Evolutionary conservation across 768 basidiomycete species (phyloP).

Genomic region (Suillus paluster): DNA sequence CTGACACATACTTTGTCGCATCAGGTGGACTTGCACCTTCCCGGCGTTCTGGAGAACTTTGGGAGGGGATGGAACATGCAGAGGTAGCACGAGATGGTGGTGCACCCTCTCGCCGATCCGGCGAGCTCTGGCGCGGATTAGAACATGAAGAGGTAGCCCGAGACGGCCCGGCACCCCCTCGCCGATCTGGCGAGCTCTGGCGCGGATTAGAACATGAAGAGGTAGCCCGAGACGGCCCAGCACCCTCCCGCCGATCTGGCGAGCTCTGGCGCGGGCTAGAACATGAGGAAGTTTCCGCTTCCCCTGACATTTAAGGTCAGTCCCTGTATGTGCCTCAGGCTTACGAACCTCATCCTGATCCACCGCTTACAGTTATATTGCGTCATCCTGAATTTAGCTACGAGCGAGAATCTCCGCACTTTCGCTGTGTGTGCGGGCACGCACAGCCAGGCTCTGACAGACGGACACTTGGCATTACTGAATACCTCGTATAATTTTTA

Average conservation of each 20-base stretch:
- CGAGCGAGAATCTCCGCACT: background rate
- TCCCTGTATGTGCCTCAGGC: background rate
- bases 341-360: background rate
- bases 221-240: background rate
- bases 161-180: background rate
- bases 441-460: background rate
- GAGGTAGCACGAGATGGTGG: background rate
- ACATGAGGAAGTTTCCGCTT: constrained; percentile 1
- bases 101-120: background rate
- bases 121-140: background rate
- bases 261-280: constrained; percentile 3
- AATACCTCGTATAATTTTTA: background rate
- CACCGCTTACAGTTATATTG: background rate
- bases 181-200: background rate
- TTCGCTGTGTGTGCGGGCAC: background rate
- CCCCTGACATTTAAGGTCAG: background rate
- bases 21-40: background rate
- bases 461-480: background rate
- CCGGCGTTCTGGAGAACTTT: background rate
- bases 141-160: background rate
- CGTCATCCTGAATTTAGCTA: no score
- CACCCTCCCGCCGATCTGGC: background rate
- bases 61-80: background rate
- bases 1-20: background rate
- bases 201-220: background rate